Base-by-base conservation (phyloP, 768 basidiomycete species). In the Amanita molliuscula region DNA sequence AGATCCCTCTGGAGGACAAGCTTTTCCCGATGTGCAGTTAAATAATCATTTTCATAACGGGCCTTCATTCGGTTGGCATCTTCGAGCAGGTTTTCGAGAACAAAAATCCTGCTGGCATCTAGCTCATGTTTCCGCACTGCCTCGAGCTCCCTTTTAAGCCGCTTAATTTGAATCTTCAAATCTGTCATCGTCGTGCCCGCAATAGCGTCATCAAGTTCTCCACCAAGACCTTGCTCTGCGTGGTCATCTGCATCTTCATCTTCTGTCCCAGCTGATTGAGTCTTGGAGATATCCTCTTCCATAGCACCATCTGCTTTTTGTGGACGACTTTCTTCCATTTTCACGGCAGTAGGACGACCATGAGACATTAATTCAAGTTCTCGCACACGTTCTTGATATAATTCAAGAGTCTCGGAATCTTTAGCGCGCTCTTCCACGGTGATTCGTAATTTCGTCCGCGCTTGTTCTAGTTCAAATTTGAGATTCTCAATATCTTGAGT, bases 61-160 rank as follows among this genome's bases (percentile, higher is more conserved):
- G 78, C 73, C 71, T 95, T 95, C 82, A 88, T 84, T 55, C 87
- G 73, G 54, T 85, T 94, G 25, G 93, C 88, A 56, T 97, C 94
- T 46, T 92, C 89, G 49, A 97, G 68, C 49, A 95, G 68, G 59
- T 90, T 93, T 67, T 97, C 91, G 23, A 96, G 70, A n/a, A 95
- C 88, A 15, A 92, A 62, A 4, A 93, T 67, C 23, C 80, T 75
- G 53, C 84, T 87, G 6, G 81, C 74, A 59, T 92, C 89, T 5
- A 71, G 84, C 58, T 86, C 82, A 53, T 88, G 84, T 63, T 80
- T 81, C 63, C 74, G 74, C 28, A 84, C 75, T 4, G 79, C 76
- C 44, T 84, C 82, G 28, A 98, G 72, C 61, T 97, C 91, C 21
- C 91, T 70, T 61, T 88, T 72, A 25, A 97, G 74, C 53, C 79